phyloP scores from a whole-genome alignment of 306 rosid species.

The Prunus campanulata region DNA sequence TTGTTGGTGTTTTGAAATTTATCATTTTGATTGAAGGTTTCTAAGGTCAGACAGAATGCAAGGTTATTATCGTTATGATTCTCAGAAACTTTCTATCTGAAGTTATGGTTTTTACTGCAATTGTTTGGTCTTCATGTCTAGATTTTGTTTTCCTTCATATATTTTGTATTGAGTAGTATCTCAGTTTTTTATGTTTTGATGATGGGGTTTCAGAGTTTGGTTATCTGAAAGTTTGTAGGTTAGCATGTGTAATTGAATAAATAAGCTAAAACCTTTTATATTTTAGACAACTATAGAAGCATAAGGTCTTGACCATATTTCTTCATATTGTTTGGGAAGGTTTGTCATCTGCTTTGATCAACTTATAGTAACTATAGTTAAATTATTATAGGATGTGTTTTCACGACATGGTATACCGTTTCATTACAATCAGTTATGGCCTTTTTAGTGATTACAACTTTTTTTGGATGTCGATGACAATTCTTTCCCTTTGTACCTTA shows the following conservation, averaged over 20 bases:
- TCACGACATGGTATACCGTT: background rate
- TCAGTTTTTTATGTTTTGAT: background rate
- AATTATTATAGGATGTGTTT: too few relatives aligned
- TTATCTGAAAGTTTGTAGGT: background rate
- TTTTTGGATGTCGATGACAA: conserved; percentile 6
- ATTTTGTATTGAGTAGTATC: background rate
- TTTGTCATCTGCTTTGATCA: background rate
- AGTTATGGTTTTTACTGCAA: conserved; percentile 7
- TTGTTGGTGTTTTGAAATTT: conserved; percentile 22
- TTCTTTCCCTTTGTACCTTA: conserved; percentile 14
- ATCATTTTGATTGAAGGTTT: conserved; percentile 35
- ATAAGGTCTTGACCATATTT: background rate
- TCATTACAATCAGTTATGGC: background rate
- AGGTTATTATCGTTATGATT: conserved; percentile 46
- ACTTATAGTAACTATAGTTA: background rate
- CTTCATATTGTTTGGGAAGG: background rate
- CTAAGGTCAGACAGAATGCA: conserved; percentile 67
- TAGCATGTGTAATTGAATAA: background rate
- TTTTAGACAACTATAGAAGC: background rate
- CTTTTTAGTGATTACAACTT: background rate
- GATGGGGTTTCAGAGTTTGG: background rate
- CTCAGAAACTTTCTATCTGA: conserved; percentile 20
- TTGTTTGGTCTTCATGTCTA: background rate
- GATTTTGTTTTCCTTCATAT: background rate
- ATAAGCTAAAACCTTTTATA: background rate